phyloP scores from a whole-genome alignment of 192 early-diverging fungal genomes.

The Spinellus fusiger region DNA sequence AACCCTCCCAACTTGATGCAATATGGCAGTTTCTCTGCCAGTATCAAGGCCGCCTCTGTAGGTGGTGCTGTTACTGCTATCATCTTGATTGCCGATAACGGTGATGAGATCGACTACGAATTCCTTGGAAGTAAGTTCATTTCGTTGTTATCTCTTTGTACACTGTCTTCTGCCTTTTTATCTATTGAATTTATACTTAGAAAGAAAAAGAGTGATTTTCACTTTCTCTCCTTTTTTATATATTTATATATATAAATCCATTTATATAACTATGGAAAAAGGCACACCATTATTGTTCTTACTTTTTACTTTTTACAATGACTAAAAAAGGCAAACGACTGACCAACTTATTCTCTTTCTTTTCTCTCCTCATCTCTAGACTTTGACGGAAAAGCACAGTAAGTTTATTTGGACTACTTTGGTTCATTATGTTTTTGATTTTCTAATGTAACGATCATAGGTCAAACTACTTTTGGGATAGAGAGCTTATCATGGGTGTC shows the following conservation, averaged over 20 bases:
- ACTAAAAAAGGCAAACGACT: no score
- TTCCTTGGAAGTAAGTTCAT: conserved; percentile 28
- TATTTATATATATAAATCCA: neutral
- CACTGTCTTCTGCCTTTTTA: neutral
- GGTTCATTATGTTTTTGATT: neutral
- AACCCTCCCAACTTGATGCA: conserved; percentile 16
- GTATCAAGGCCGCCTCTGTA: conserved; percentile 26
- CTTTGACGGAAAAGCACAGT: conserved; percentile 6
- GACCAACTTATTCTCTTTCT: no score
- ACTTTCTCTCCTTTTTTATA: neutral
- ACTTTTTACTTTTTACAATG: no score
- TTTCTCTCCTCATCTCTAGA: neutral
- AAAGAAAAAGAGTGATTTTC: no score
- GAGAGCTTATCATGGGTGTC: conserved; percentile 7
- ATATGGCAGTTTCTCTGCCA: conserved; percentile 35
- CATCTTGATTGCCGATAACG: conserved; percentile 30
- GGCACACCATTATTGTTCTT: no score
- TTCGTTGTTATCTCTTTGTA: neutral
- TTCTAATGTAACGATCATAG: neutral
- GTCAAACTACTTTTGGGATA: conserved; percentile 23
- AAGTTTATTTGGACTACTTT: neutral
- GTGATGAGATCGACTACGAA: conserved; percentile 53
- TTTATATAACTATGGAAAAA: no score
- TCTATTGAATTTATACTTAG: neutral
- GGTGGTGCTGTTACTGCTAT: conserved; percentile 36